Evolutionary conservation across 257 asterid genomes (phyloP), one percentile per base, ranked within the genome.

Genomic region (Phtheirospermum japonicum): DNA sequence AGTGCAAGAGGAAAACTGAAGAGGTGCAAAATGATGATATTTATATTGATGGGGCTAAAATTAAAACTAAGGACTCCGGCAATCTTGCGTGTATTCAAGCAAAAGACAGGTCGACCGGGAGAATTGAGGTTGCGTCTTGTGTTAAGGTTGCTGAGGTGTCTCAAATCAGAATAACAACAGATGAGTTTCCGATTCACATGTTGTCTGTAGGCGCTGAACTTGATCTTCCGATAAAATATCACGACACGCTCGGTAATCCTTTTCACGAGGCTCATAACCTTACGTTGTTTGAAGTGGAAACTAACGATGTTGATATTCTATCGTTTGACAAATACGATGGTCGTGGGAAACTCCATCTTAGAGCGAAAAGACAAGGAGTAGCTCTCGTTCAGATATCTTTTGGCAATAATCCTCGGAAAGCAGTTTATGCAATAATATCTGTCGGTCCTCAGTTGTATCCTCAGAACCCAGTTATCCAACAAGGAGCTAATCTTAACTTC

Each of bases 91-190:
- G 98, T 76, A 82, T 91, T 66, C 84, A 78, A 73, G 96, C 94
- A 51, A 85, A 75, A 76, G 94, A 88, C 72, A 75, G 71, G 80
- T 79, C 79, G 32, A 86, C 83, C 49, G 92, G 88, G 70, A 86
- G 96, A 74, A 72, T 77, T 56, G 98, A 91, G 78, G 79, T 91
- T 64, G 98, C 91, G 23, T 77, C 89, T 45, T 91, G 98, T 69
- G 84, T 91, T 60, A 86, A 71, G 79, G 94, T 86, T 73, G 82
- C 92, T 32, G 95, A 85, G 76, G 87, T 84, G 77, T 18, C 87
- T 57, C 98, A 88, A 60, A 74, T 88, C 76, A 83, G 92, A 74
- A 76, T 84, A 43, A 43, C 57, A 55, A 67, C 78, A 19, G 75
- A 76, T 10, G 80, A 79, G 68, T 71, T 82, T 74, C 78, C 80